Conservation (phyloP, 352 stramenopile species). For the Phytophthora tentaculata region DNA sequence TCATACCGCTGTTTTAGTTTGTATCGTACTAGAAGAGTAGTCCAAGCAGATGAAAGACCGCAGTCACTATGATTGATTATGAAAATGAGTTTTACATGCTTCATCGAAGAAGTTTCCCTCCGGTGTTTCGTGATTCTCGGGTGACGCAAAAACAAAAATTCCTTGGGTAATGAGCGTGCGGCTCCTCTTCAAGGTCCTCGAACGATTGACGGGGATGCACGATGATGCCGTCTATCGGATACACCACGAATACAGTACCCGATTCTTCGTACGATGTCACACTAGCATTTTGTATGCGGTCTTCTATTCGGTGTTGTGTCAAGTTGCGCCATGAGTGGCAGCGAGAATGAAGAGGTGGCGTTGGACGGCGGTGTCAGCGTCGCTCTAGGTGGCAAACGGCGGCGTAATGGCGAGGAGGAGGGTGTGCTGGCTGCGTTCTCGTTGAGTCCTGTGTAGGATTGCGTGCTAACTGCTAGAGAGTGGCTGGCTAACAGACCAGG, state of each 20-base stretch:
- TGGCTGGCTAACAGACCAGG: slow-evolving; percentile 39
- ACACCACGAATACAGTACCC: too few species aligned
- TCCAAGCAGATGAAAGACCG: too few species aligned
- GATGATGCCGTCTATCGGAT: too few species aligned
- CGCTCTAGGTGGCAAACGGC: slow-evolving; percentile 19
- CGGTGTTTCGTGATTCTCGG: too few species aligned
- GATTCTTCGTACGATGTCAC: too few species aligned
- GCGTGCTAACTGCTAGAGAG: slow-evolving; percentile 12
- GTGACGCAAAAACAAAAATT: too few species aligned
- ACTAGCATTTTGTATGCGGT: slow-evolving; percentile 25
- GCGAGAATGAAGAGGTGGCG: slow-evolving; percentile 17
- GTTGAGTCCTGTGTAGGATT: background rate
- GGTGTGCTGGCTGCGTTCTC: slow-evolving; percentile 5
- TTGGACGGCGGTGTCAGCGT: background rate
- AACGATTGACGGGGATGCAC: too few species aligned
- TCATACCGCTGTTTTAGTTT: slow-evolving; percentile 59
- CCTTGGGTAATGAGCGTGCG: too few species aligned
- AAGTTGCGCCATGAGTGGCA: slow-evolving; percentile 27
- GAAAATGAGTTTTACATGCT: slow-evolving; percentile 23
- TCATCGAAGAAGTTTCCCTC: too few species aligned
- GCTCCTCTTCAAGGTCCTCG: too few species aligned
- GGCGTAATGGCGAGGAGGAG: slow-evolving; percentile 26
- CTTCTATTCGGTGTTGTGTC: slow-evolving; percentile 7
- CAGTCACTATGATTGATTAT: slow-evolving; percentile 7
- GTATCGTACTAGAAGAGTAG: slow-evolving; percentile 3